Evolutionary conservation across 371 early-diverging fungal genomes (phyloP).

Genomic region (Apophysomyces trapeziformis): DNA sequence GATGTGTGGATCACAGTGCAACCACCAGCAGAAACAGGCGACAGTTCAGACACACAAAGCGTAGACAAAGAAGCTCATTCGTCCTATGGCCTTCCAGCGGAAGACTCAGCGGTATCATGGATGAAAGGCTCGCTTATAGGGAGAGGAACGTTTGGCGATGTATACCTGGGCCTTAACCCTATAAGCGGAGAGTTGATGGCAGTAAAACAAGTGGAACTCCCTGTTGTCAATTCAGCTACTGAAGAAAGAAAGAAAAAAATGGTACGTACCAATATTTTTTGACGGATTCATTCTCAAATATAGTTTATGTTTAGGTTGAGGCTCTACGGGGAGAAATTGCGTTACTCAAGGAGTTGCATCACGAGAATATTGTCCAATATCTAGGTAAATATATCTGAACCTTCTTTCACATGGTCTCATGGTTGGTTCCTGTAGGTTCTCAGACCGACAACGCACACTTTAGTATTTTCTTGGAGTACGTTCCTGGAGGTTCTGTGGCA

Average conservation of each 20-base stretch:
- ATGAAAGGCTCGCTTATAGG: conserved; percentile 94
- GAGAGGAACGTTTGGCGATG: conserved; percentile 96
- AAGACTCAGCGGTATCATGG: conserved; percentile 57
- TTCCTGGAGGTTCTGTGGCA: conserved; percentile 95
- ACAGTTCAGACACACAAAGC: background rate
- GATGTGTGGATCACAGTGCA: background rate
- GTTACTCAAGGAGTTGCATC: conserved; percentile 86
- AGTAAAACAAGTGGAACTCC: conserved; percentile 96
- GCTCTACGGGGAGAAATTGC: conserved; percentile 90
- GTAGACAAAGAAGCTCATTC: background rate
- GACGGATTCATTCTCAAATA: background rate
- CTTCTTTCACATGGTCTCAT: background rate
- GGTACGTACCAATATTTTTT: conserved; percentile 20
- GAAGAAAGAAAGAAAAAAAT: conserved; percentile 70
- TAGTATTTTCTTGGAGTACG: conserved; percentile 98
- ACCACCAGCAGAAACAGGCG: conserved; percentile 7
- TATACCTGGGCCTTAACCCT: conserved; percentile 90
- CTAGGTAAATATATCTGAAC: conserved; percentile 56
- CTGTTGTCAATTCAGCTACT: conserved; percentile 69
- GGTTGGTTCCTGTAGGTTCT: conserved; percentile 56
- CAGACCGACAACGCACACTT: conserved; percentile 81
- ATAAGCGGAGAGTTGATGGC: conserved; percentile 93
- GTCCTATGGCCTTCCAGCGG: conserved; percentile 8
- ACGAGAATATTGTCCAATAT: conserved; percentile 96
- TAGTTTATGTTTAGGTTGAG: conserved; percentile 54